Evolutionary conservation across 1,139 yeast genomes (phyloP).

Genomic region (Debaryomyces sp.): DNA sequence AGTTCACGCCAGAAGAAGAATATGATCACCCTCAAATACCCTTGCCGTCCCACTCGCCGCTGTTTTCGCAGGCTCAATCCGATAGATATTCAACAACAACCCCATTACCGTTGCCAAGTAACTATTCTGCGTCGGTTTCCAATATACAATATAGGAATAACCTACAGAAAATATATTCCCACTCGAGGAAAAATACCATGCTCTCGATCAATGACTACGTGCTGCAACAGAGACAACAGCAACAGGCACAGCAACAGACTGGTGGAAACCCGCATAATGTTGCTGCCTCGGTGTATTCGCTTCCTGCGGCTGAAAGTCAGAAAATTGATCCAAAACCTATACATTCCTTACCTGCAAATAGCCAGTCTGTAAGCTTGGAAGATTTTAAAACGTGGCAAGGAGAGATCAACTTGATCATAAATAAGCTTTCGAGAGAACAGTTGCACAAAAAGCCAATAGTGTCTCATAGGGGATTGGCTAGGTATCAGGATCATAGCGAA

Average conservation of each 20-base stretch:
- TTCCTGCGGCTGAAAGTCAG: conserved; percentile 19
- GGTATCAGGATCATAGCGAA: conserved; percentile 9
- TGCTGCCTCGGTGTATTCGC: conserved; percentile 27
- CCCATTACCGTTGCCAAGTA: conserved; percentile 33
- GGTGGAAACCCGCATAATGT: conserved; percentile 16
- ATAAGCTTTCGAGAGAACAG: conserved; percentile 42
- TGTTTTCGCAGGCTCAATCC: conserved; percentile 38
- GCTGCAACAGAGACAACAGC: conserved; percentile 36
- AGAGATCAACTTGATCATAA: conserved; percentile 45
- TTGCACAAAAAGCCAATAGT: conserved; percentile 18
- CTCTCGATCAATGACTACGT: conserved; percentile 42
- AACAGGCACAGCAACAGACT: conserved; percentile 13
- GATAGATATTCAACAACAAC: conserved; percentile 44
- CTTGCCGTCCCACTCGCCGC: conserved; percentile 42
- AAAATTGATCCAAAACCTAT: conserved; percentile 11
- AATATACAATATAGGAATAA: conserved; percentile 38
- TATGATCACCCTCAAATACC: conserved; percentile 23
- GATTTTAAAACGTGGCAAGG: conserved; percentile 51
- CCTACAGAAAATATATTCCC: conserved; percentile 48
- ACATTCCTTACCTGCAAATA: conserved; percentile 13
- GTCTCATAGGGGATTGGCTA: conserved; percentile 5
- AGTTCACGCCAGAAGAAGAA: conserved; percentile 36
- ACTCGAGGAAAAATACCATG: conserved; percentile 45
- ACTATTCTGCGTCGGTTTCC: conserved; percentile 21
- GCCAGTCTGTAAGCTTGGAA: conserved; percentile 20